A percentile compares a stretch with the other conserved stretches of the same genome.
Evolutionary conservation across 495 filamentous ascomycete genomes (phyloP).

Genomic region (Penicillium lagena): DNA sequence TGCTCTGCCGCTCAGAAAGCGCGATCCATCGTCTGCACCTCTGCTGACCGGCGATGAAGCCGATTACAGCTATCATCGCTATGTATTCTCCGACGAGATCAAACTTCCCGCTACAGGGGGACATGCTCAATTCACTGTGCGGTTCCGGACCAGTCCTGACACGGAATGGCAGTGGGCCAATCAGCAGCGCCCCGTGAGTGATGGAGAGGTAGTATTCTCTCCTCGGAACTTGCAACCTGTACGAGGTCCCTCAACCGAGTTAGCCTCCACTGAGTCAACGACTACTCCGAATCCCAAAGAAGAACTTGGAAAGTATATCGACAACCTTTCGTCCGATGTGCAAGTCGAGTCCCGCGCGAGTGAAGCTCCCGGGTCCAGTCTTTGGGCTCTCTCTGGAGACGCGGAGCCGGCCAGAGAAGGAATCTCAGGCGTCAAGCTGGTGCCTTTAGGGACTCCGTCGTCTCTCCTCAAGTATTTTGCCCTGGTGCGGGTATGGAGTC

Average conservation of each 20-base stretch:
- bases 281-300: conserved; percentile 16
- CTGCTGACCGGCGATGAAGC: conserved; percentile 24
- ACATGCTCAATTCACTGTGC: conserved; percentile 63
- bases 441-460: conserved; percentile 60
- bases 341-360: conserved; percentile 49
- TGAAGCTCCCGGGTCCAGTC: conserved; percentile 60
- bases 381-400: conserved; percentile 62
- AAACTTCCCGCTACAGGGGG: conserved; percentile 23
- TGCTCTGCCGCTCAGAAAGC: conserved; percentile 26
- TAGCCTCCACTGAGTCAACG: neutral
- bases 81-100: conserved; percentile 32
- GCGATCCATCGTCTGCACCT: conserved; percentile 13
- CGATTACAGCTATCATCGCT: conserved; percentile 19
- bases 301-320: conserved; percentile 55
- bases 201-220: conserved; percentile 54
- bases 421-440: conserved; percentile 45
- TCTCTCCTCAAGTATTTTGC: conserved; percentile 61
- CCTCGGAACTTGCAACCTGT: conserved; percentile 3
- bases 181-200: conserved; percentile 49
- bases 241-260: conserved; percentile 2
- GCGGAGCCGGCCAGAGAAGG: conserved; percentile 48
- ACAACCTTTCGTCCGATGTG: conserved; percentile 50
- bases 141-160: conserved; percentile 51
- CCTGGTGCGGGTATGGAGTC: conserved; percentile 67
- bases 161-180: conserved; percentile 72